Base-by-base conservation (phyloP, 1,284 basidiomycete genomes). In the Thelephora terrestris region DNA sequence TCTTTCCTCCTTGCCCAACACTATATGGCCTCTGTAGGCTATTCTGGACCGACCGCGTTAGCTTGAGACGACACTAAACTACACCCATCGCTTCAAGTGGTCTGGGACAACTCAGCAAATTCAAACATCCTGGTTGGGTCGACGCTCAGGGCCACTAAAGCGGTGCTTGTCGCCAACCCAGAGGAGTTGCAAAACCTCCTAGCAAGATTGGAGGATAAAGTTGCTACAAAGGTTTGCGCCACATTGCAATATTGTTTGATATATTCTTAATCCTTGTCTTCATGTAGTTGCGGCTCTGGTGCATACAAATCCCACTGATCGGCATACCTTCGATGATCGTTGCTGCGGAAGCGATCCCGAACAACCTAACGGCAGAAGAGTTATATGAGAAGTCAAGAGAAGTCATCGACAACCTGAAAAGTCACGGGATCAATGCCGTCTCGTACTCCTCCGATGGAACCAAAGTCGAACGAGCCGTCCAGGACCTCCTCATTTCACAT, bases 41-140 rank as follows among this genome's bases (percentile, higher is more conserved):
- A 63, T 43, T 24, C 37, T n/a, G 64, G 65, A 1, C 64, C 60
- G 2, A 44, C 62, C 32, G 54, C 45, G 3, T 50, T 67, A 0
- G 58, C 58, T 45, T 65, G 63, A n/a, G n/a, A n/a, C n/a, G n/a
- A n/a, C n/a, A n/a, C n/a, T n/a, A n/a, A n/a, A n/a, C n/a, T n/a
- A n/a, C n/a, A n/a, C n/a, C n/a, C n/a, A n/a, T n/a, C n/a, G n/a
- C n/a, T n/a, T n/a, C n/a, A n/a, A n/a, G n/a, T n/a, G n/a, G n/a
- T n/a, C n/a, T n/a, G n/a, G n/a, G n/a, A n/a, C n/a, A n/a, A n/a
- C n/a, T n/a, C n/a, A n/a, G n/a, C n/a, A n/a, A n/a, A n/a, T n/a
- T n/a, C n/a, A n/a, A n/a, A n/a, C n/a, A n/a, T n/a, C n/a, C 49
- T 51, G 24, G 37, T 60, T 2, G 40, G 59, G 7, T 56, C 58